These are phyloP conservation scores for Tuber indicum DNA, from an alignment of 495 filamentous ascomycete species.

Conservation along the genomic window DNA sequence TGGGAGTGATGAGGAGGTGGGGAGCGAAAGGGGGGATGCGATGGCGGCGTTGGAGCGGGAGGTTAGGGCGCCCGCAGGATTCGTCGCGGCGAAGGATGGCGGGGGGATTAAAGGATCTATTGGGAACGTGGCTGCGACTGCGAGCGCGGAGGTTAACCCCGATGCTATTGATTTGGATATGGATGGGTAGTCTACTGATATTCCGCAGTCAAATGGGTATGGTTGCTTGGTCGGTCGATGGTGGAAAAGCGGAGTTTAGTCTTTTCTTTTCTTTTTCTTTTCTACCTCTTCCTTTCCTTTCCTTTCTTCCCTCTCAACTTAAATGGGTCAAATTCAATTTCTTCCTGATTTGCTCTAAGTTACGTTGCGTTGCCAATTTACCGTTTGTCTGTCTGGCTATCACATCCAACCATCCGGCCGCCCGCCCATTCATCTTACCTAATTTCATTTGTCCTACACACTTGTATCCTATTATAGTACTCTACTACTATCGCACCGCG, in stretches of 20 bases:
- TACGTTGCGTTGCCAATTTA: background rate
- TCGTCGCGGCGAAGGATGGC: conserved; percentile 77
- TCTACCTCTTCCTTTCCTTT: background rate
- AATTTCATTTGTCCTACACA: background rate
- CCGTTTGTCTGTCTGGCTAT: background rate
- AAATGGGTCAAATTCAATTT: conserved; percentile 5
- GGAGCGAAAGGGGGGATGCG: conserved; percentile 61
- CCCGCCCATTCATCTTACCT: background rate
- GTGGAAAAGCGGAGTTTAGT: conserved; percentile 6
- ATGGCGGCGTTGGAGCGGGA: conserved; percentile 90
- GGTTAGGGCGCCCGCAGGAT: conserved; percentile 79
- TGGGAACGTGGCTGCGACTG: conserved; percentile 43
- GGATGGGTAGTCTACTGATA: conserved; percentile 32
- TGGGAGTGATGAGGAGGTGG: conserved; percentile 47
- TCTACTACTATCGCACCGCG: background rate
- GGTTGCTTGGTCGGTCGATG: background rate
- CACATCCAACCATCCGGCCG: background rate
- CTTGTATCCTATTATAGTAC: background rate
- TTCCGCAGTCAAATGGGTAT: conserved; percentile 9
- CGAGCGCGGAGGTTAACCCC: conserved; percentile 58
- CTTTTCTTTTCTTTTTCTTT: conserved; percentile 13
- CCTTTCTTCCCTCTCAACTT: background rate
- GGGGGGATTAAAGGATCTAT: conserved; percentile 52
- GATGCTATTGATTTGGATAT: conserved; percentile 82
- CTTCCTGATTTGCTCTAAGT: background rate